Evolutionary conservation across 371 early-diverging fungal species (phyloP).

Genomic region (Paraphysoderma sedebokerense): DNA sequence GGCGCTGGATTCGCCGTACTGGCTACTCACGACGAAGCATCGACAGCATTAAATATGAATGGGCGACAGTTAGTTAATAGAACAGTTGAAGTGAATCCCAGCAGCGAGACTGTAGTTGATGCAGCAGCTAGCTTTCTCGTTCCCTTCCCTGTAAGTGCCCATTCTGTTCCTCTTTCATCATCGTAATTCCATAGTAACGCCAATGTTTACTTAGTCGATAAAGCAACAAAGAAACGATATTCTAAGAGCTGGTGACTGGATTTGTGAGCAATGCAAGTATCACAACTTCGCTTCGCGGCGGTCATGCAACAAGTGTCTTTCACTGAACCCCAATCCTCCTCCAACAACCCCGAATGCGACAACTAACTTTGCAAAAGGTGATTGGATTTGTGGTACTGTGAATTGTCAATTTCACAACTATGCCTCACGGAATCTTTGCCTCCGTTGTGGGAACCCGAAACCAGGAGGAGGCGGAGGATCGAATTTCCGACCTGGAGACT

Average conservation of each 20-base stretch:
- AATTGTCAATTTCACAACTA: slow-evolving; percentile 38
- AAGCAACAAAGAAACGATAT: background rate
- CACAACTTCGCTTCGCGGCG: slow-evolving; percentile 56
- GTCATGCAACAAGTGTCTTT: slow-evolving; percentile 49
- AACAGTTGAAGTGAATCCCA: slow-evolving; percentile 45
- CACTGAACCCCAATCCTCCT: slow-evolving; percentile 22
- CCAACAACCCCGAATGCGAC: slow-evolving; percentile 9
- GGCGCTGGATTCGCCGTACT: slow-evolving; percentile 39
- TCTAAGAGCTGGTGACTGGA: slow-evolving; percentile 53
- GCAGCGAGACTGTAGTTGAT: slow-evolving; percentile 33
- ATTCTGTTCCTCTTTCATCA: background rate
- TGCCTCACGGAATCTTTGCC: slow-evolving; percentile 23
- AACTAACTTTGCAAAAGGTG: slow-evolving; percentile 15
- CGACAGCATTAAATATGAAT: slow-evolving; percentile 39
- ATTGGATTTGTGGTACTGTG: slow-evolving; percentile 33
- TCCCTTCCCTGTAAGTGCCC: background rate
- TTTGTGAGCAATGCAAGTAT: slow-evolving; percentile 48
- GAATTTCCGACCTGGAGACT: slow-evolving; percentile 34
- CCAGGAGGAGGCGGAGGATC: slow-evolving; percentile 5
- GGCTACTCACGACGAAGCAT: slow-evolving; percentile 35
- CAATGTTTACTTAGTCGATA: background rate
- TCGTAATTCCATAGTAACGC: background rate
- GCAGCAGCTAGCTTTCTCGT: slow-evolving; percentile 10
- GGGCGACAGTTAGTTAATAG: slow-evolving; percentile 46
- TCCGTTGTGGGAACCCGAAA: slow-evolving; percentile 16